phyloP scores from a whole-genome alignment of 202 grass and related monocot genomes.

The Hordeum pubiflorum region DNA sequence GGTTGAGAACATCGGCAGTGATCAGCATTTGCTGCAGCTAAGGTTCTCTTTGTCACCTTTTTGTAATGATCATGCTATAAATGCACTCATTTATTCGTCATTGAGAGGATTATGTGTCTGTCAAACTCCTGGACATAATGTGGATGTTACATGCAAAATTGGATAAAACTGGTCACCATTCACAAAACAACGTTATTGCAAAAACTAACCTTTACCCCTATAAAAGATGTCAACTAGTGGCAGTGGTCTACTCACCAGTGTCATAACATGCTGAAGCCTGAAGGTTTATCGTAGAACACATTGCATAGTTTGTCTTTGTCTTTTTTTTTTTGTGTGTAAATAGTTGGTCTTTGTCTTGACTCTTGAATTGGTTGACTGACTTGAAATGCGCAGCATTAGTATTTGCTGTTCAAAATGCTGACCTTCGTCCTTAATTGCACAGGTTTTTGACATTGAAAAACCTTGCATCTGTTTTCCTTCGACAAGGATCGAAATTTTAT shows the following conservation, averaged over 20 bases:
- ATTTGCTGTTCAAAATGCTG: conserved; percentile 23
- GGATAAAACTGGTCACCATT: neutral
- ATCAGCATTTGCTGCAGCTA: conserved; percentile 84
- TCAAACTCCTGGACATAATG: neutral
- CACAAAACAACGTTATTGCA: neutral
- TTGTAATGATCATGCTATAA: conserved; percentile 6
- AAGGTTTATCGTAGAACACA: conserved; percentile 7
- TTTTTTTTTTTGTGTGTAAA: neutral
- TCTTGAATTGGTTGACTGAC: neutral
- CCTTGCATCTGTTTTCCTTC: conserved; percentile 77
- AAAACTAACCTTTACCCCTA: neutral
- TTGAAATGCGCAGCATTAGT: neutral
- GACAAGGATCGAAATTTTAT: conserved; percentile 63
- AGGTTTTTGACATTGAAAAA: conserved; percentile 97
- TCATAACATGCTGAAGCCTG: conserved; percentile 13
- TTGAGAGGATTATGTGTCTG: neutral
- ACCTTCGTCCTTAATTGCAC: conserved; percentile 24
- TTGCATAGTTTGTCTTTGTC: neutral
- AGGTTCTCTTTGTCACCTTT: conserved; percentile 44
- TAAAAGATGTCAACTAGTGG: conserved; percentile 1
- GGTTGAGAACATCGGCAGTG: conserved; percentile 60
- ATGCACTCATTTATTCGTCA: neutral
- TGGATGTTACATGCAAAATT: neutral
- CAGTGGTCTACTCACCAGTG: neutral
- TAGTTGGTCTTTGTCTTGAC: neutral